Evolutionary conservation across 768 basidiomycete species (phyloP).

Genomic region (Phylloporus rhodoxanthus): DNA sequence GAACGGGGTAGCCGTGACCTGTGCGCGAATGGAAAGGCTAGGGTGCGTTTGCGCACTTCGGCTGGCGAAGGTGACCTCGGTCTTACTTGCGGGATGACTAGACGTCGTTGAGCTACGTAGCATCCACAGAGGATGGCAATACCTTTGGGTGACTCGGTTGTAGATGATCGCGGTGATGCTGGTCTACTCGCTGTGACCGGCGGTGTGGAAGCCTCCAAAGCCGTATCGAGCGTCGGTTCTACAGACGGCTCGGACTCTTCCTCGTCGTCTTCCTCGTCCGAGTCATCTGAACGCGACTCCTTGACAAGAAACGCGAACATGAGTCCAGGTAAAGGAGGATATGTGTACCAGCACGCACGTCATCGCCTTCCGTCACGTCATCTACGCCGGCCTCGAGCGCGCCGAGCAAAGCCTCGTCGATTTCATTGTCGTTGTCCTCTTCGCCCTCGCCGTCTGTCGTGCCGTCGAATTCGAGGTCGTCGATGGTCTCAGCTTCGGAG

Average conservation of each 20-base stretch:
- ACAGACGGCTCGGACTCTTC: slow-evolving; percentile 40
- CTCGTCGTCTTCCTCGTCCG: slow-evolving; percentile 52
- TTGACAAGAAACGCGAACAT: slow-evolving; percentile 20
- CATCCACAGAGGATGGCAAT: slow-evolving; percentile 1
- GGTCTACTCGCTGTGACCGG: slow-evolving; percentile 19
- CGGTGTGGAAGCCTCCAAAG: slow-evolving; percentile 24
- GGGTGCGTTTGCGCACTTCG: slow-evolving; percentile 42
- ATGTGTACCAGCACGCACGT: slow-evolving; percentile 41
- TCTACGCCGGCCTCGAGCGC: slow-evolving; percentile 51
- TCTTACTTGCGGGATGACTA: slow-evolving; percentile 21
- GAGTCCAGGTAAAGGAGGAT: neutral
- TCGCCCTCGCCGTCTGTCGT: slow-evolving; percentile 41
- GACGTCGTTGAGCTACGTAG: slow-evolving; percentile 16
- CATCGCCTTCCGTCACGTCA: slow-evolving; percentile 65
- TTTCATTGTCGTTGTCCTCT: slow-evolving; percentile 43
- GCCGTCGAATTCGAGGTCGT: slow-evolving; percentile 53
- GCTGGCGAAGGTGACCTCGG: slow-evolving; percentile 51
- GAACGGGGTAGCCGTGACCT: slow-evolving; percentile 43
- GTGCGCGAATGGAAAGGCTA: slow-evolving; percentile 33
- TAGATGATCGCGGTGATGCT: slow-evolving; percentile 23
- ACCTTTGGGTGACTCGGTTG: slow-evolving; percentile 35
- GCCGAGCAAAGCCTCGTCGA: slow-evolving; percentile 58
- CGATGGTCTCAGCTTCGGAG: slow-evolving; percentile 58
- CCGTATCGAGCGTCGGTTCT: slow-evolving; percentile 27
- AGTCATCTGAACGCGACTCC: slow-evolving; percentile 58